These are phyloP conservation scores for Wallacemonas sp. DNA, from an alignment of 208 protist genomes.

Conservation along the genomic window DNA sequence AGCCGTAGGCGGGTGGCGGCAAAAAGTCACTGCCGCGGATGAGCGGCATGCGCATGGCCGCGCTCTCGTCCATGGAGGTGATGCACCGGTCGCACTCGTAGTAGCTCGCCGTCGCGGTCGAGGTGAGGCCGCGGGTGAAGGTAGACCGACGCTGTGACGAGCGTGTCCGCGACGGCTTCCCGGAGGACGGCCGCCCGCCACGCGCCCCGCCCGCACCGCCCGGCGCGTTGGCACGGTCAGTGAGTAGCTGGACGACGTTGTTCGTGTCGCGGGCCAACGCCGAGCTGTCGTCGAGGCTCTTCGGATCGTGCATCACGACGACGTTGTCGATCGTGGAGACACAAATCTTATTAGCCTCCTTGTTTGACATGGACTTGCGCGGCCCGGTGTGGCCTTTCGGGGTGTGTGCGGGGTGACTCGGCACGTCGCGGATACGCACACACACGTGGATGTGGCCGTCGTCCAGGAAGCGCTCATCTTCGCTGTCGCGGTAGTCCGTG, in stretches of 20 bases:
- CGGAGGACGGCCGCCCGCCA: background rate
- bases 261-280: slow-evolving; percentile 58
- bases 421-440: slow-evolving; percentile 64
- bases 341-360: slow-evolving; percentile 55
- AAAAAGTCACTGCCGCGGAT: slow-evolving; percentile 66
- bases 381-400: slow-evolving; percentile 16
- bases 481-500: background rate
- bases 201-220: background rate
- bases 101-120: slow-evolving; percentile 61
- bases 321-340: slow-evolving; percentile 74
- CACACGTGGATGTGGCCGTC: slow-evolving; percentile 81
- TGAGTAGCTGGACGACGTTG: slow-evolving; percentile 61
- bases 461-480: slow-evolving; percentile 19
- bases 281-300: slow-evolving; percentile 40
- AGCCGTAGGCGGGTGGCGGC: slow-evolving; percentile 51
- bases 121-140: slow-evolving; percentile 15
- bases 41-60: slow-evolving; percentile 59
- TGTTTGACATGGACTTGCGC: slow-evolving; percentile 11
- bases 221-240: slow-evolving; percentile 20
- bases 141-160: slow-evolving; percentile 14
- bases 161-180: slow-evolving; percentile 19
- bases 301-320: slow-evolving; percentile 72
- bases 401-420: slow-evolving; percentile 20
- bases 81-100: slow-evolving; percentile 71
- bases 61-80: slow-evolving; percentile 55